Base-by-base conservation (phyloP, 306 rosid genomes). In the Malus sylvestris region DNA sequence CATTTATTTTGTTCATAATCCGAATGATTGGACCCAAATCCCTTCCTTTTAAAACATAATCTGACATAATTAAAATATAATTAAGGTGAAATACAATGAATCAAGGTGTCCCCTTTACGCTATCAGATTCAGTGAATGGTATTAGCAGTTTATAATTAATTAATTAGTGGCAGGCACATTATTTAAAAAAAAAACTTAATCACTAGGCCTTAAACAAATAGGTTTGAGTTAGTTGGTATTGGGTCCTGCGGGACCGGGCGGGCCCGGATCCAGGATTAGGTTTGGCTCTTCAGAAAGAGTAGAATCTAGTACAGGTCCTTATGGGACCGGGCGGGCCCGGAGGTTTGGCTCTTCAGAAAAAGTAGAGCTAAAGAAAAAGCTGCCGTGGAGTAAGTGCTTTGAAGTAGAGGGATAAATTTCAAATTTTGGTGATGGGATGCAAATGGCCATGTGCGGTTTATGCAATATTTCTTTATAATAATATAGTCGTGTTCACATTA, bases 51-150 rank as follows among this genome's bases (percentile, higher is more conserved):
- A 27, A 58, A 73, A 58, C 79, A 79, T 20, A 72, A 57, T 58
- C 70, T 73, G 78, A 53, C 69, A 73, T 66, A 18, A 72, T 65
- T 79, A 72, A 16, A 63, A 64, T 40, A 67, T 60, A 27, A 55
- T 27, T 79, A n/a, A 15, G 66, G 58, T 67, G 9, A 67, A 45
- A 20, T 60, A 25, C 68, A 65, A 19, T 46, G 55, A 78, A 62
- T 55, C 58, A 14, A 73, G 53, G 16, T 58, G 4, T 18, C 15
- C 35, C 55, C 33, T 10, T 27, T 44, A 12, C 79, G 30, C 68
- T 38, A 51, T 45, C 55, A 44, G 62, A 79, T 73, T 72, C 79
- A 29, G 55, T 67, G 78, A 42, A 73, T 67, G 73, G 27, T 51
- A 32, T 22, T 58, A 22, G 29, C 27, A 20, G 63, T 22, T 58